These are phyloP conservation scores for Nicotiana noctiflora DNA, from an alignment of 257 asterid genomes.

Conservation along the genomic window DNA sequence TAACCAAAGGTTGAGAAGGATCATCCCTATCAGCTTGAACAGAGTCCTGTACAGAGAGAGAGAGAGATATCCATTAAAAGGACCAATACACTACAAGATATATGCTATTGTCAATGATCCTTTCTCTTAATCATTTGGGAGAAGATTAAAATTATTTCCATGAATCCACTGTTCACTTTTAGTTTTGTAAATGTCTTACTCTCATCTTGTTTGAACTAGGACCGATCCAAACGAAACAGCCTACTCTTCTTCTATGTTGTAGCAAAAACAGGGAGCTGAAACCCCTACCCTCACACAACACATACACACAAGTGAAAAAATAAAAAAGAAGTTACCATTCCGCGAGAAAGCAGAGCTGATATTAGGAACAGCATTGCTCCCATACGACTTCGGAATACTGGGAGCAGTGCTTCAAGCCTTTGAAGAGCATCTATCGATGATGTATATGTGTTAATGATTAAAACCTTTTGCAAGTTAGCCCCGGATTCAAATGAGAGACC, in stretches of 20 bases:
- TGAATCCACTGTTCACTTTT: background rate
- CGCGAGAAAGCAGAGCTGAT: constrained; percentile 89
- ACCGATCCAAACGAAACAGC: background rate
- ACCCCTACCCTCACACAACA: background rate
- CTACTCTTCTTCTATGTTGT: background rate
- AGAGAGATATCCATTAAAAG: background rate
- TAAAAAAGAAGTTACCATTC: constrained; percentile 53
- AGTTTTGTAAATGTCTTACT: background rate
- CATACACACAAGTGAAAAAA: background rate
- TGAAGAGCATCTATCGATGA: constrained; percentile 43
- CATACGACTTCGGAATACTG: constrained; percentile 80
- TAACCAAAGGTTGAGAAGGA: constrained; percentile 87
- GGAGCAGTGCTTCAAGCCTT: constrained; percentile 71
- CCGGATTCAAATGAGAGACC: constrained; percentile 80
- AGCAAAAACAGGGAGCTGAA: background rate
- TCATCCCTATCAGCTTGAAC: constrained; percentile 92
- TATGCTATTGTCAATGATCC: background rate
- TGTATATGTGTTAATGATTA: constrained; percentile 53
- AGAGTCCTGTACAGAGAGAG: constrained; percentile 27
- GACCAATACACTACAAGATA: background rate
- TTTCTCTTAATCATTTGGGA: background rate
- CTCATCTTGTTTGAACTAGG: background rate
- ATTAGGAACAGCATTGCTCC: constrained; percentile 92
- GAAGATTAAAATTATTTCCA: background rate
- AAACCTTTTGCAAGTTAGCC: constrained; percentile 54